These are phyloP conservation scores for Fusarium pilosicola DNA, from an alignment of 2,329 filamentous ascomycete genomes.

Conservation along the genomic window DNA sequence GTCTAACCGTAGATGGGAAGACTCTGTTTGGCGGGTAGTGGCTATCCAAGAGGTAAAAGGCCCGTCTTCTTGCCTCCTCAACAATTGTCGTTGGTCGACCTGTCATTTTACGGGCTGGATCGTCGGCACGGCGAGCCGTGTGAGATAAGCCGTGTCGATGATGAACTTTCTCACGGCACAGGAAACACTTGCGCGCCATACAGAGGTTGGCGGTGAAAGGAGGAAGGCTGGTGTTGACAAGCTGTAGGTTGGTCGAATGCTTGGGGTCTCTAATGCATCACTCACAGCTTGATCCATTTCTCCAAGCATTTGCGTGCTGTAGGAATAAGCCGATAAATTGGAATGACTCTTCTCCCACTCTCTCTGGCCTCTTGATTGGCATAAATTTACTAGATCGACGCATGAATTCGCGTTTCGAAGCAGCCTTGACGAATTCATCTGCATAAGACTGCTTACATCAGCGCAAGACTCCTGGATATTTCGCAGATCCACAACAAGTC, in stretches of 20 bases:
- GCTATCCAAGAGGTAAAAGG: background rate
- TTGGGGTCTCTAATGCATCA: background rate
- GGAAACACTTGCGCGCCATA: accelerated
- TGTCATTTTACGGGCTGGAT: background rate
- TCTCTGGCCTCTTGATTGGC: background rate
- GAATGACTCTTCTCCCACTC: background rate
- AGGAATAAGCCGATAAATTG: background rate
- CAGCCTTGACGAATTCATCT: no score
- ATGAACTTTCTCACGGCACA: background rate
- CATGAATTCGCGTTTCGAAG: no score
- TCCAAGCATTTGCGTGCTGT: accelerated
- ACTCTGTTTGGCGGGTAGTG: accelerated
- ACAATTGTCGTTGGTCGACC: background rate
- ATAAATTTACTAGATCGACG: no score
- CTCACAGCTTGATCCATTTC: background rate
- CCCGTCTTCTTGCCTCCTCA: background rate
- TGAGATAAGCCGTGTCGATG: accelerated
- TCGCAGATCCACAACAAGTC: background rate
- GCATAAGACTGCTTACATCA: background rate
- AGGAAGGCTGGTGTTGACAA: background rate
- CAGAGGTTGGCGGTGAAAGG: accelerated
- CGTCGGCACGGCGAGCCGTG: background rate
- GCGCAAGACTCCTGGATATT: background rate
- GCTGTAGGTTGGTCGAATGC: background rate
- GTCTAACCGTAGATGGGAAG: background rate